Evolutionary conservation across 805 yeast genomes (phyloP).

Genomic region (Teunomyces aglyptinius): DNA sequence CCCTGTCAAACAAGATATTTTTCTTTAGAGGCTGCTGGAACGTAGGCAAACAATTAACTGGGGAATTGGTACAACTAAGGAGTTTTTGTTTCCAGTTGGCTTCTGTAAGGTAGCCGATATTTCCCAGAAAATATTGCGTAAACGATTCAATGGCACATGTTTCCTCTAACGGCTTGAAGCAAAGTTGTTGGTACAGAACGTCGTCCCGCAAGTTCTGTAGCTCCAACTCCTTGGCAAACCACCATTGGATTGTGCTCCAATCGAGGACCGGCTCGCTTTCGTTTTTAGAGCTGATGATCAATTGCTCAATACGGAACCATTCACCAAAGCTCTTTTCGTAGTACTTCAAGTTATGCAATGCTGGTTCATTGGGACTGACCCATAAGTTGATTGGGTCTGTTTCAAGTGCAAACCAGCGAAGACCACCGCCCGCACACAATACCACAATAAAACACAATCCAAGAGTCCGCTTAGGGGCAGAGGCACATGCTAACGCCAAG

Average conservation of each 20-base stretch:
- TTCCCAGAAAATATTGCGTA: constrained; percentile 82
- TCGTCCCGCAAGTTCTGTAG: constrained; percentile 23
- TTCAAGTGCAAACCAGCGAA: constrained; percentile 48
- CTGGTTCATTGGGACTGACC: constrained; percentile 80
- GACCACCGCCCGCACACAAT: constrained; percentile 27
- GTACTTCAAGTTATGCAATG: constrained; percentile 60
- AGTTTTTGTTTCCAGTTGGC: constrained; percentile 56
- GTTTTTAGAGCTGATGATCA: constrained; percentile 58
- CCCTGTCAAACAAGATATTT: constrained; percentile 57
- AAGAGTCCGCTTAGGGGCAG: constrained; percentile 46
- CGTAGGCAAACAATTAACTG: constrained; percentile 85
- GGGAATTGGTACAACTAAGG: constrained; percentile 65
- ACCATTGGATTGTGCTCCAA: constrained; percentile 78
- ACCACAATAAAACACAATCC: constrained; percentile 29
- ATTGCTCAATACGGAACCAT: constrained; percentile 84
- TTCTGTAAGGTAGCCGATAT: constrained; percentile 47
- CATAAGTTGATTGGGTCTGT: constrained; percentile 80
- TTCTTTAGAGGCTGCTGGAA: constrained; percentile 88
- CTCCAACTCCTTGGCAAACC: constrained; percentile 76
- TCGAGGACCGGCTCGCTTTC: constrained; percentile 59
- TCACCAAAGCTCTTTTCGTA: constrained; percentile 87
- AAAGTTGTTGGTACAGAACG: constrained; percentile 56
- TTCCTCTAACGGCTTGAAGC: constrained; percentile 80
- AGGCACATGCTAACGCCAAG: constrained; percentile 60
- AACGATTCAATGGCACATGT: constrained; percentile 83